Base-by-base conservation (phyloP, 768 basidiomycete genomes). In the Trametes villosa region DNA sequence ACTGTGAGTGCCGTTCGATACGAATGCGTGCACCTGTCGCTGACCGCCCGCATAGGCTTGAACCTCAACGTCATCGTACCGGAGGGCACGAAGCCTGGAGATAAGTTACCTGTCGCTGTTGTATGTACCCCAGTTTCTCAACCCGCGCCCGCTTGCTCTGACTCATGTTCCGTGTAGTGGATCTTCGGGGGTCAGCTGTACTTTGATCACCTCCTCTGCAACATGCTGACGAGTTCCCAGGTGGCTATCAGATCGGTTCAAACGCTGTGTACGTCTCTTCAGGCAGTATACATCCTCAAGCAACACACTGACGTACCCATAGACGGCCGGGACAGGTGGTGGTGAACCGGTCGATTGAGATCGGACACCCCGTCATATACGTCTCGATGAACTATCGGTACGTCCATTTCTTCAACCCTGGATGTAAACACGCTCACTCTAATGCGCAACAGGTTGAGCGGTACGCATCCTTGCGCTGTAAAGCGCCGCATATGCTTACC, bases 381-480 rank as follows among this genome's bases (percentile, higher is more conserved):
- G 84, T 85, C 13, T 80, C 78, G 59, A 79, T 84, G 72, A 86
- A 86, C 66, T 85, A 86, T 53, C 72, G 77, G 77, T 77, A 17
- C 54, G 70, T 27, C 24, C 12, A 7, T 3, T 45, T 4, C 18
- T 6, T 33, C 2, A 13, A 4, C n/a, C n/a, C n/a, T 12, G n/a
- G 2, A 13, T 26, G 20, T 18, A 1, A 31, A 4, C 4, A 4
- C 4, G 20, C 13, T 44, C 17, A n/a, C n/a, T n/a, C n/a, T 9
- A 5, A 9, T 22, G 15, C 20, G 41, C n/a, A 4, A 47, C 22
- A 57, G 40, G 8, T 13, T 60, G 42, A n/a, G 41, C 24, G 51
- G 38, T 66, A 26, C 30, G 29, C 13, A 29, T 30, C 9, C 9
- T n/a, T n/a, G 8, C 27, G 20, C 31, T 18, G 13, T 31, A 6